Percentiles rank a stretch among this genome's conserved stretches.
Evolutionary conservation across 331 rosid species (phyloP).

Genomic region (Ulmus americana): DNA sequence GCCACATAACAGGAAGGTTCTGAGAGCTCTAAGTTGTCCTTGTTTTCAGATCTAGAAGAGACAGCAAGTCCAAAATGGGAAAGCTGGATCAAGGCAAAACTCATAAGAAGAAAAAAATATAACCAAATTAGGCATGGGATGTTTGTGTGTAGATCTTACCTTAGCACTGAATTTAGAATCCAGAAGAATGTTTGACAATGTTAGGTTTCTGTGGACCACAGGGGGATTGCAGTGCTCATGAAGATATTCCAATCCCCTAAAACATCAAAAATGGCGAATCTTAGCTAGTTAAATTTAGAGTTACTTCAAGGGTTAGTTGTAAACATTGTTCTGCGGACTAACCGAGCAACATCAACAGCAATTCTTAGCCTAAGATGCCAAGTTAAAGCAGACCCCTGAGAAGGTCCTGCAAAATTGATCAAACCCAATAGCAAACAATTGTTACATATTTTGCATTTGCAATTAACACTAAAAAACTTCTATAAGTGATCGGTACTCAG

Average conservation of each 20-base stretch:
- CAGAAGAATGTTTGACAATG: slow-evolving; percentile 74
- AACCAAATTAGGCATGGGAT: not conserved
- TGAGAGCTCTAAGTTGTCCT: slow-evolving; percentile 54
- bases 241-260: slow-evolving; percentile 82
- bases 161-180: slow-evolving; percentile 76
- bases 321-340: slow-evolving; percentile 16
- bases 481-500: slow-evolving; percentile 2
- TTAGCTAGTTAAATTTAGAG: slow-evolving; percentile 1
- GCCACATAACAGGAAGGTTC: slow-evolving; percentile 70
- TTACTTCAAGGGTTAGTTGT: not conserved
- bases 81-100: slow-evolving; percentile 55
- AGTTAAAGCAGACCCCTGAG: slow-evolving; percentile 53
- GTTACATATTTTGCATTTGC: not conserved
- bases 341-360: slow-evolving; percentile 81
- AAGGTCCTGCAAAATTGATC: slow-evolving; percentile 48
- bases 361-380: slow-evolving; percentile 78
- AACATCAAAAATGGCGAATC: slow-evolving; percentile 14
- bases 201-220: slow-evolving; percentile 68
- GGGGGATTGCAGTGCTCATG: slow-evolving; percentile 81
- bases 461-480: not conserved
- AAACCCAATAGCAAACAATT: slow-evolving; percentile 8
- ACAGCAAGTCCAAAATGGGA: slow-evolving; percentile 75
- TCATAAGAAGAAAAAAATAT: slow-evolving; percentile 12
- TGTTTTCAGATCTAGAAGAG: slow-evolving; percentile 55
- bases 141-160: slow-evolving; percentile 38